Evolutionary conservation across 352 stramenopile genomes (phyloP).

Genomic region (Phytopythium sindhum): DNA sequence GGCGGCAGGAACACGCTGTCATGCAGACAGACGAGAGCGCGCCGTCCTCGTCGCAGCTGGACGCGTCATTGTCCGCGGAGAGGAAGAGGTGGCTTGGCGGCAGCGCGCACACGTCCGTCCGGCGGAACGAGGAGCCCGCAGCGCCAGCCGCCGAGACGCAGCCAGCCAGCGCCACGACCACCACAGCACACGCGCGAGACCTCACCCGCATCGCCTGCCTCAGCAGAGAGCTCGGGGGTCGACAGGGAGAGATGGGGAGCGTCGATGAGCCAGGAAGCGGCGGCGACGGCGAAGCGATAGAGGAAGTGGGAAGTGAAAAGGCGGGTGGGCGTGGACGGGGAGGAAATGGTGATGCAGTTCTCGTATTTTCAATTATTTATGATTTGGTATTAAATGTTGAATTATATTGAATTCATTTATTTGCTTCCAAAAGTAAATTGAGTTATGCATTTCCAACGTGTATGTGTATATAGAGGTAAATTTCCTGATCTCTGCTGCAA

Average conservation of each 20-base stretch:
- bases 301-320: too few species aligned
- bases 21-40: not conserved
- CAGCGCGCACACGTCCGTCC: conserved; percentile 18
- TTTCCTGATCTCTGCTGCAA: not conserved
- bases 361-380: too few species aligned
- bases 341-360: too few species aligned
- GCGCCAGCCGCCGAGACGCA: not conserved
- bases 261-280: too few species aligned
- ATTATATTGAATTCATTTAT: too few species aligned
- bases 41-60: not conserved
- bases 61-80: not conserved
- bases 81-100: conserved; percentile 25
- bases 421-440: too few species aligned
- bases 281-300: too few species aligned
- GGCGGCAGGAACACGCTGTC: not conserved
- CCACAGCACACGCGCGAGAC: not conserved
- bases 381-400: too few species aligned
- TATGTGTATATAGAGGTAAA: not conserved
- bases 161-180: not conserved
- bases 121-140: not conserved
- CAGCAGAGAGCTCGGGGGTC: too few species aligned
- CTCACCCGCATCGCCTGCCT: not conserved
- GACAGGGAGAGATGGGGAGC: not conserved
- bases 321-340: too few species aligned
- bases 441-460: too few species aligned